These are phyloP conservation scores for Nidula microcarpa DNA, from an alignment of 768 basidiomycete genomes.

Conservation along the genomic window DNA sequence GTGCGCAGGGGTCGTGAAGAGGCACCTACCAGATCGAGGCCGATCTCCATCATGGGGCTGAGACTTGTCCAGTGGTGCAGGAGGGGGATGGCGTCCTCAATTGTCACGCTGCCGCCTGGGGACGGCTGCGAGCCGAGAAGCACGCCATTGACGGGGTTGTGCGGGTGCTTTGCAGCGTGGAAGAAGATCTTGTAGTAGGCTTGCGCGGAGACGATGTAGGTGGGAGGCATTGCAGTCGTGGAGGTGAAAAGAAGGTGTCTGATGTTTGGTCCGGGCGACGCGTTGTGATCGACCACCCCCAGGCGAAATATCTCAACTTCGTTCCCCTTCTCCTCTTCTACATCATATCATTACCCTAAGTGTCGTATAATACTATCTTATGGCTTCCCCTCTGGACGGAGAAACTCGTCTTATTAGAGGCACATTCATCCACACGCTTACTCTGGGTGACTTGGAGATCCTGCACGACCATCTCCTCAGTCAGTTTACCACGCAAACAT, in stretches of 20 bases:
- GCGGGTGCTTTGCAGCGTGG: slow-evolving; percentile 79
- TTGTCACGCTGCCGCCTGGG: slow-evolving; percentile 30
- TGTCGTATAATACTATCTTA: no score
- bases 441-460: slow-evolving; percentile 50
- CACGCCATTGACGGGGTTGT: slow-evolving; percentile 72
- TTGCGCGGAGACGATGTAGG: slow-evolving; percentile 52
- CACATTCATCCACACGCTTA: slow-evolving; percentile 55
- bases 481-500: slow-evolving; percentile 9
- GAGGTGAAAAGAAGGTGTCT: neutral
- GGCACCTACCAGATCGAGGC: slow-evolving; percentile 64
- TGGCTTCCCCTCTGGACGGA: no score
- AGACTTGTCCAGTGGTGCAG: slow-evolving; percentile 84
- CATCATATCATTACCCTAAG: neutral
- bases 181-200: slow-evolving; percentile 76
- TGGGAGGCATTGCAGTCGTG: slow-evolving; percentile 10
- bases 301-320: no score
- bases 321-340: neutral
- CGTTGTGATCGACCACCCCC: no score
- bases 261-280: no score
- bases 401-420: slow-evolving; percentile 19
- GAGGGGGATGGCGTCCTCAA: slow-evolving; percentile 70
- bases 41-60: slow-evolving; percentile 85
- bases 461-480: slow-evolving; percentile 56
- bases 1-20: neutral
- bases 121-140: slow-evolving; percentile 52